Evolutionary conservation across 2,329 filamentous ascomycete genomes (phyloP).

Genomic region (Fusarium nematophilum): DNA sequence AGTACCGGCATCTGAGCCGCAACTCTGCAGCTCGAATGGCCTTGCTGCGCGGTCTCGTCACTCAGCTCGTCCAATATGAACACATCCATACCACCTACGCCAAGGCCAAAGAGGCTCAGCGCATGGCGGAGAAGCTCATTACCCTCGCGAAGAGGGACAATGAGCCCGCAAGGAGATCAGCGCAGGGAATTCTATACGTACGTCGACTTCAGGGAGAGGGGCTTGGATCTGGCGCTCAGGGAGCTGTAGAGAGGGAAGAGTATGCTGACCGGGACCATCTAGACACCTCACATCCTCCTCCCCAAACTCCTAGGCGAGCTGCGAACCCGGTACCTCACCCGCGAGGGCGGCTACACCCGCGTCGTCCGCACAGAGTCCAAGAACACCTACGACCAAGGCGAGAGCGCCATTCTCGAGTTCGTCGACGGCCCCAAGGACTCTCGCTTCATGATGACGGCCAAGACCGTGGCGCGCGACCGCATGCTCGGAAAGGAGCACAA

Average conservation of each 20-base stretch:
- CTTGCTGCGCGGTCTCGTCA: constrained; percentile 94
- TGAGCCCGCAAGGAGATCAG: constrained; percentile 78
- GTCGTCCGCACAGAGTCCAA: constrained; percentile 91
- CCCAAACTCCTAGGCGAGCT: constrained; percentile 91
- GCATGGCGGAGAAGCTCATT: constrained; percentile 92
- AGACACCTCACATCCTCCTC: constrained; percentile 77
- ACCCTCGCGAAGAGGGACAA: constrained; percentile 95
- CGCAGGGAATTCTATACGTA: constrained; percentile 89
- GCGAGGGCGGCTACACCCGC: constrained; percentile 94
- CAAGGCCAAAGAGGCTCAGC: constrained; percentile 97
- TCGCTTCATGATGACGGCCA: constrained; percentile 93
- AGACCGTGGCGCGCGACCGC: constrained; percentile 76
- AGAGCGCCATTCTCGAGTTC: constrained; percentile 90
- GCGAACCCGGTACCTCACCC: constrained; percentile 78
- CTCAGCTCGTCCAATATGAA: constrained; percentile 92
- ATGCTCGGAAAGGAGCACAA: constrained; percentile 68
- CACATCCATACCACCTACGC: constrained; percentile 94
- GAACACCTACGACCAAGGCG: constrained; percentile 85
- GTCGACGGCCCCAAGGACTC: constrained; percentile 95
- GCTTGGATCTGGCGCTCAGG: background rate
- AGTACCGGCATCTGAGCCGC: constrained; percentile 90
- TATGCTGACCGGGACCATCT: constrained; percentile 23
- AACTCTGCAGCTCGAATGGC: constrained; percentile 89
- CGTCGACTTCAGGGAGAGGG: constrained; percentile 47
- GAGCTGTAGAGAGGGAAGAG: background rate